Evolutionary conservation across 495 filamentous ascomycete species (phyloP), one percentile per base, ranked within the genome.

Genomic region (Sphaerosporella brunnea): DNA sequence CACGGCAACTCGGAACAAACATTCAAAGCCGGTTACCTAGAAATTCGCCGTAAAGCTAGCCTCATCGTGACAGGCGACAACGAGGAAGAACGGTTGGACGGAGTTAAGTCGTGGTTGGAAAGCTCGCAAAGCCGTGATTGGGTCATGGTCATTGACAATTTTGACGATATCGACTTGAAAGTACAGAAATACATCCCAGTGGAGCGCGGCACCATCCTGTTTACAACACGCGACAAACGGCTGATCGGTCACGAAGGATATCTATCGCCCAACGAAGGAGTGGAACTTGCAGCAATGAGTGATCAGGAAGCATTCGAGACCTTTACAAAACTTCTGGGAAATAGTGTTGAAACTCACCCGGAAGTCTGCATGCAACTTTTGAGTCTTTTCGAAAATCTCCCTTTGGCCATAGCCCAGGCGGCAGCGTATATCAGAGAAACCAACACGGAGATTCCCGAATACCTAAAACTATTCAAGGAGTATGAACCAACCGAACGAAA

Each of bases 81-180:
- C 24, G 24, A 43, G 7, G 39, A 43, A 43, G 21, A 19, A 10
- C 3, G 47, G 2, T n/a, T 52, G 2, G 24, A 32, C 5, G 15
- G 1, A 5, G 38, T 45, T 1, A 52, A 42, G 36, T 24, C 41
- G 3, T 48, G 50, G 45, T 36, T 52, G 15, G 45, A 48, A 18
- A 43, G 45, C 16, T 16, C 45, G 11, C 10, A 21, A 2, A 52
- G 45, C 20, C 24, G 50, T 7, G 26, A 43, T 23, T 68, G 63
- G 62, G 50, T 67, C 24, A 43, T 68, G 25, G 49, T 67, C 21
- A 23, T 68, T 25, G 62, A 67, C 46, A 65, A 66, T 35, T 60
- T 62, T 0, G 64, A 68, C 47, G 48, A 67, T 47, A 23, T 63
- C 58, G 56, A 51, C n/a, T 2, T 9, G 41, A 1, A 45, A 19